Percentiles rank a stretch among this genome's conserved stretches.
Conservation (phyloP, 768 basidiomycete species). For the Pleurotus pulmonarius region DNA sequence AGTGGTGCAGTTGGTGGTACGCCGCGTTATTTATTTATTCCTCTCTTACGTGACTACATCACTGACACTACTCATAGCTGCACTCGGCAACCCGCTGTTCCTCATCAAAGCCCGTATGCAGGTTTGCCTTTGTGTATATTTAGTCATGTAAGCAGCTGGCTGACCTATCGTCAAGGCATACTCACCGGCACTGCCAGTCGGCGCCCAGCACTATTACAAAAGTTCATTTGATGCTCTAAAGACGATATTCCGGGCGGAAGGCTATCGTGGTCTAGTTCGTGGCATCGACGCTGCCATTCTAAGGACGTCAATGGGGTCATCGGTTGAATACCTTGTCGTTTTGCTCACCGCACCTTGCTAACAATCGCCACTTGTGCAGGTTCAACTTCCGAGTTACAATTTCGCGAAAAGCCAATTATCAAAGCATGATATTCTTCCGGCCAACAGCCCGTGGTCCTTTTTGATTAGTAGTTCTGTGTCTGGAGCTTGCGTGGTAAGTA, state of each 20-base stretch:
- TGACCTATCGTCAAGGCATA: constrained; percentile 59
- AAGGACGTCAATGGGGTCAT: constrained; percentile 92
- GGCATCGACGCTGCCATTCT: constrained; percentile 94
- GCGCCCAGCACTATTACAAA: constrained; percentile 91
- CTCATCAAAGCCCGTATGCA: constrained; percentile 98
- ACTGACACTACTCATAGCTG: constrained; percentile 35
- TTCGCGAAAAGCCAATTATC: constrained; percentile 84
- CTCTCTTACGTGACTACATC: not conserved
- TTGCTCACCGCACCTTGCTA: not conserved
- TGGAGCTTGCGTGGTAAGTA: constrained; percentile 84
- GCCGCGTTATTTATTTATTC: constrained; percentile 1
- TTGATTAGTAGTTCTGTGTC: constrained; percentile 85
- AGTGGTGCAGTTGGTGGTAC: constrained; percentile 91
- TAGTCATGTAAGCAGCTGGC: not conserved
- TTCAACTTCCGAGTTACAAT: constrained; percentile 95
- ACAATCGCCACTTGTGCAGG: constrained; percentile 34
- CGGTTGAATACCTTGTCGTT: constrained; percentile 36
- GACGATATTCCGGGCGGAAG: constrained; percentile 77
- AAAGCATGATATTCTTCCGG: constrained; percentile 60
- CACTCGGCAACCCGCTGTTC: constrained; percentile 87
- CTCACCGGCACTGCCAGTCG: constrained; percentile 91
- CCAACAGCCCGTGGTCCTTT: constrained; percentile 83
- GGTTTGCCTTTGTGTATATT: constrained; percentile 31
- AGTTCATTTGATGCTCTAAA: constrained; percentile 76
- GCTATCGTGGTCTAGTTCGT: constrained; percentile 74